phyloP scores from a whole-genome alignment of 73 alveolate species.

The Tetrahymena thermophila region DNA sequence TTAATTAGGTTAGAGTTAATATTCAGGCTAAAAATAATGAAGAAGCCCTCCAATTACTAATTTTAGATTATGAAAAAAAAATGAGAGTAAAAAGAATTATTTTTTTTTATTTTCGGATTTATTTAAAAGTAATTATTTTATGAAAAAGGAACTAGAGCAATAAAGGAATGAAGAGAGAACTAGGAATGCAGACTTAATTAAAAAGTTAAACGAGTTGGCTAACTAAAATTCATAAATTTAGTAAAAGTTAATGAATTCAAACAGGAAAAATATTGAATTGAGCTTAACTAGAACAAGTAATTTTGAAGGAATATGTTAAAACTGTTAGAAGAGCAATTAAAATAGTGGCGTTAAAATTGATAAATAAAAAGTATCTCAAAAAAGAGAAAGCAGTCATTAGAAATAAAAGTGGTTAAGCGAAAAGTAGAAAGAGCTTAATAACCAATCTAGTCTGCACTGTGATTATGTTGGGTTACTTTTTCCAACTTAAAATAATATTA shows the following conservation, averaged over 20 bases:
- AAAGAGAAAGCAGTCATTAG: not conserved
- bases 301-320: not conserved
- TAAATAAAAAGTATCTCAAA: not conserved
- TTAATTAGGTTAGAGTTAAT: not conserved
- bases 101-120: not conserved
- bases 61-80: not conserved
- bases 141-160: not conserved
- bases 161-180: not conserved
- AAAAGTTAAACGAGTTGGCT: not conserved
- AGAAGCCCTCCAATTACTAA: not conserved
- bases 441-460: not conserved
- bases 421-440: not conserved
- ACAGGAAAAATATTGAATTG: not conserved
- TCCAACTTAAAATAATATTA: not conserved
- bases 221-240: not conserved
- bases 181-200: not conserved
- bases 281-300: not conserved
- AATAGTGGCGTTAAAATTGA: not conserved
- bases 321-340: not conserved
- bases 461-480: not conserved
- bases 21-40: not conserved
- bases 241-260: not conserved
- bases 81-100: not conserved
- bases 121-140: not conserved
- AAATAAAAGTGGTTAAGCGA: not conserved